These are phyloP conservation scores for Ganoderma resinaceum DNA, from an alignment of 1,284 basidiomycete species.

Conservation along the genomic window DNA sequence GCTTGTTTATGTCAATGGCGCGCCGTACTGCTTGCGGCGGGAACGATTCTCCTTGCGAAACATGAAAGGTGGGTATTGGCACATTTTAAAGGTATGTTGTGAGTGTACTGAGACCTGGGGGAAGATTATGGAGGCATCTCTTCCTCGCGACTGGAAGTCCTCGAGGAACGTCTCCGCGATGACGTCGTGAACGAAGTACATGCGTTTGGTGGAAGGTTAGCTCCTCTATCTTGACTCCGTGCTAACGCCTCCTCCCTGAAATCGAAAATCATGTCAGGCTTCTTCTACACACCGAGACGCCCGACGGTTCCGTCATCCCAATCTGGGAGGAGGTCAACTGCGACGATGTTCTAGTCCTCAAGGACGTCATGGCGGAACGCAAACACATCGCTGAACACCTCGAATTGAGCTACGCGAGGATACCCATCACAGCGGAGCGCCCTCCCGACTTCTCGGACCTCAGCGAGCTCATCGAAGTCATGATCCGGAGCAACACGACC, in stretches of 20 bases:
- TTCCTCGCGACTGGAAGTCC: slow-evolving; percentile 82
- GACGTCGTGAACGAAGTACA: slow-evolving; percentile 89
- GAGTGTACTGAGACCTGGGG: slow-evolving; percentile 13
- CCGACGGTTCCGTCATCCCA: slow-evolving; percentile 90
- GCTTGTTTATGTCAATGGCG: slow-evolving; percentile 92
- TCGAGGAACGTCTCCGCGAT: slow-evolving; percentile 91
- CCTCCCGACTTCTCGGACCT: slow-evolving; percentile 76
- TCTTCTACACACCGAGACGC: slow-evolving; percentile 89
- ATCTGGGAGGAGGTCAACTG: slow-evolving; percentile 92
- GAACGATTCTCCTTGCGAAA: slow-evolving; percentile 85
- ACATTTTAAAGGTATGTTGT: background rate
- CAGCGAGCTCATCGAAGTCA: slow-evolving; percentile 83
- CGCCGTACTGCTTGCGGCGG: slow-evolving; percentile 80
- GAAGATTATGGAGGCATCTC: slow-evolving; percentile 94
- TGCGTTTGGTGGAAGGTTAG: slow-evolving; percentile 82
- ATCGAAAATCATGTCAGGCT: slow-evolving; percentile 53
- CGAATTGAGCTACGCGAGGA: slow-evolving; percentile 81
- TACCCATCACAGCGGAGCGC: slow-evolving; percentile 90
- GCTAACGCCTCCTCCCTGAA: background rate
- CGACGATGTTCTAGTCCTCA: slow-evolving; percentile 84
- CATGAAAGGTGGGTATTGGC: slow-evolving; percentile 72
- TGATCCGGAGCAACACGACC: slow-evolving; percentile 76
- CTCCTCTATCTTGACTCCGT: background rate
- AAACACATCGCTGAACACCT: slow-evolving; percentile 53
- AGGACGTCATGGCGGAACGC: slow-evolving; percentile 86